Evolutionary conservation across 2,329 filamentous ascomycete genomes (phyloP), one percentile per base, ranked within the genome.

Genomic region (Anthostomella pinea): DNA sequence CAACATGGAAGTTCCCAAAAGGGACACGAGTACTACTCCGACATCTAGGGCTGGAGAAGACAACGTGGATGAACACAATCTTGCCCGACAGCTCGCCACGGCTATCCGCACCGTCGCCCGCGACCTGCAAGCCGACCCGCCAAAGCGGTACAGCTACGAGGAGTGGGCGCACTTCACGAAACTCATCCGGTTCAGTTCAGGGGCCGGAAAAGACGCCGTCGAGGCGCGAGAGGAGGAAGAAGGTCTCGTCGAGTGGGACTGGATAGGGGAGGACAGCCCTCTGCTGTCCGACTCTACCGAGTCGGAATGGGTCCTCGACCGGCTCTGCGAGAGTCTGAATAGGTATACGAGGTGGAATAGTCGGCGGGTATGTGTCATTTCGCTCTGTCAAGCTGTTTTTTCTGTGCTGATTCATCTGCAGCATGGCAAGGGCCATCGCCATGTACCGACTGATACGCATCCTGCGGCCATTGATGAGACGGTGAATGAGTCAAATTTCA

Each of bases 111-210:
- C 32, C n/a, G 32, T 40, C 5, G 38, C 38, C 13, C 32, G 19
- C 15, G 38, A 40, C 22, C 32, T 40, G 10, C 32, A 29, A 8
- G 17, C 26, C 9, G 32, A 32, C 20, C 33, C 38, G 3, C 28
- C 32, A 8, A 40, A 28, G 18, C 33, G 32, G 13, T 40, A 40
- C 27, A 35, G 27, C 28, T 40, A 35, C 22, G 23, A 16, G 9
- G 38, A 40, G 24, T 40, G 38, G 38, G 27, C 18, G 7, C 33
- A 35, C 20, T 40, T 40, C 32, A 40, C 26, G 27, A 35, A 36
- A 11, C 33, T 40, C 9, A 40, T 40, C 21, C 33, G 32, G 11
- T 40, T 40, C 38, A 40, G 38, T 22, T 30, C 32, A 6, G 33
- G 18, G 2, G 28, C 27, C 13, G 19, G 29, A 9, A 32, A 14